Evolutionary conservation across 768 basidiomycete species (phyloP).

Genomic region (Serendipita sp.): DNA sequence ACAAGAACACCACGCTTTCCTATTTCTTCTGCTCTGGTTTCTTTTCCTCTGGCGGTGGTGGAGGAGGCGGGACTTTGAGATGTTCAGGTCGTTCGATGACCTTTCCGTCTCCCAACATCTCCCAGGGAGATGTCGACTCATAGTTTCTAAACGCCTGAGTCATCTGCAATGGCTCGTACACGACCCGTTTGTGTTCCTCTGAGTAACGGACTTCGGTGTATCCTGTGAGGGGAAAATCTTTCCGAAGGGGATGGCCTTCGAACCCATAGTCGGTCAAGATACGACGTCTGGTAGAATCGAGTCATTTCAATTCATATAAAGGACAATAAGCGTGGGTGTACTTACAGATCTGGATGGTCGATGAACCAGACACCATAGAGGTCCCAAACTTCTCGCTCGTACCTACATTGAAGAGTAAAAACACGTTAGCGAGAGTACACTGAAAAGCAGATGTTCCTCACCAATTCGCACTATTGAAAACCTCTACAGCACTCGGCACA

Average conservation of each 20-base stretch:
- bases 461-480: conserved; percentile 94
- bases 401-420: conserved; percentile 30
- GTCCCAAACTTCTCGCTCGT: conserved; percentile 97
- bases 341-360: conserved; percentile 89
- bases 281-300: conserved; percentile 45
- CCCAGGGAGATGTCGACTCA: conserved; percentile 86
- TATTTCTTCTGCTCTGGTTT: conserved; percentile 49
- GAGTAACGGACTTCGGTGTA: conserved; percentile 97
- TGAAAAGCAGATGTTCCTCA: conserved; percentile 15
- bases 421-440: conserved; percentile 4
- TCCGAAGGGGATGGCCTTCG: conserved; percentile 92
- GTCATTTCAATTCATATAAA: conserved; percentile 7
- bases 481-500: conserved; percentile 61
- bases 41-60: conserved; percentile 48
- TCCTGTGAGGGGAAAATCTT: conserved; percentile 99
- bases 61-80: conserved; percentile 59
- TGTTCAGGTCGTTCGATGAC: conserved; percentile 44
- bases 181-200: conserved; percentile 91
- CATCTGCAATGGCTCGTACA: conserved; percentile 93
- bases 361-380: conserved; percentile 93
- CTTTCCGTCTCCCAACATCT: conserved; percentile 65
- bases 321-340: conserved; percentile 12
- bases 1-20: neutral
- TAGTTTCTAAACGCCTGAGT: conserved; percentile 99
- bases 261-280: conserved; percentile 98